Conservation (phyloP, 805 yeast species). For the Wickerhamiella dianesei region DNA sequence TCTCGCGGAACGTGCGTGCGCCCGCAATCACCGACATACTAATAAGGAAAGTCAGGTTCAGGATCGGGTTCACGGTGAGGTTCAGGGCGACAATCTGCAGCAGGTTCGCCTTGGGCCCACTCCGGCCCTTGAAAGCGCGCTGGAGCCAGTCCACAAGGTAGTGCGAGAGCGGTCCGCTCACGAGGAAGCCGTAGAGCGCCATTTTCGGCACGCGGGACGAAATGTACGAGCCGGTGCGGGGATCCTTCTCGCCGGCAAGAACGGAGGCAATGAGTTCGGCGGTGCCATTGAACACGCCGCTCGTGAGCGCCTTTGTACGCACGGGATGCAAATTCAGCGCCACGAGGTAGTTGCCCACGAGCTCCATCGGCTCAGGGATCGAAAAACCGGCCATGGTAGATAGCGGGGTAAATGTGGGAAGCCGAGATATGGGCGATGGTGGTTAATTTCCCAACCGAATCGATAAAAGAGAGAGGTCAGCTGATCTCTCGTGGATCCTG, state of each 20-base stretch:
- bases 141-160: conserved; percentile 24
- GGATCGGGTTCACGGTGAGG: conserved; percentile 25
- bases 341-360: conserved; percentile 18
- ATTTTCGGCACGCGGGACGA: conserved; percentile 27
- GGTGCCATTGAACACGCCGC: conserved; percentile 26
- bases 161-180: conserved; percentile 29
- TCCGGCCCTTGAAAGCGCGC: conserved; percentile 24
- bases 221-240: conserved; percentile 23
- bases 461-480: too few species aligned
- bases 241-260: conserved; percentile 28
- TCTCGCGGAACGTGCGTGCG: conserved; percentile 21
- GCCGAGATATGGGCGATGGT: too few species aligned
- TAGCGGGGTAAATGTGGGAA: neutral
- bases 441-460: neutral
- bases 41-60: conserved; percentile 22
- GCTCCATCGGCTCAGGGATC: conserved; percentile 4
- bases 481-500: too few species aligned
- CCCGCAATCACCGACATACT: conserved; percentile 29
- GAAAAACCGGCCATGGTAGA: neutral
- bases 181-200: conserved; percentile 28
- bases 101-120: conserved; percentile 15
- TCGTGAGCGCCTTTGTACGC: conserved; percentile 27
- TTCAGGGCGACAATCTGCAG: conserved; percentile 27
- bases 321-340: conserved; percentile 22
- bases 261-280: conserved; percentile 26